Percentiles rank a stretch among this genome's conserved stretches.
These are phyloP conservation scores for Ceratocystis harringtonii DNA, from an alignment of 2,329 filamentous ascomycete genomes.

Conservation along the genomic window DNA sequence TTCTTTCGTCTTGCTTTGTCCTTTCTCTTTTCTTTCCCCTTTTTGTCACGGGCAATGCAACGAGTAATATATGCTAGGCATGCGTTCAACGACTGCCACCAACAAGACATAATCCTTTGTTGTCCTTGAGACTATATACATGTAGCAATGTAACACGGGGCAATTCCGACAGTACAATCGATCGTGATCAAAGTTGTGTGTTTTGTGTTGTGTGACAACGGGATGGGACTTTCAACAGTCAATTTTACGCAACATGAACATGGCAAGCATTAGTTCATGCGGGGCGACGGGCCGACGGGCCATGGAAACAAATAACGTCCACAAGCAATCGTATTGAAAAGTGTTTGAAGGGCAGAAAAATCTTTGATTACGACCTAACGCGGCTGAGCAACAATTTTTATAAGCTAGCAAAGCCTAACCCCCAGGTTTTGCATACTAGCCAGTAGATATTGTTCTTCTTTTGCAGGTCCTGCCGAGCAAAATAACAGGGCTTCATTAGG, in stretches of 20 bases:
- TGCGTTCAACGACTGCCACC: background rate
- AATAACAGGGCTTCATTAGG: no score
- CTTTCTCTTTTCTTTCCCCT: background rate
- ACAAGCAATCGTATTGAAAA: no score
- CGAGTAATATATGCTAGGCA: background rate
- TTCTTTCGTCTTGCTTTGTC: background rate
- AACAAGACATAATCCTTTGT: background rate
- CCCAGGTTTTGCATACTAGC: background rate
- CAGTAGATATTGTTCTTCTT: background rate
- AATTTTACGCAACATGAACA: background rate
- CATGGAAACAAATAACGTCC: no score
- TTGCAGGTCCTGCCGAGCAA: background rate
- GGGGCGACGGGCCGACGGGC: background rate
- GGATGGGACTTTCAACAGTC: background rate
- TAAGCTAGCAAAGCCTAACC: no score
- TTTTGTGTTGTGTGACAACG: background rate
- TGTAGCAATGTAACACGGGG: no score
- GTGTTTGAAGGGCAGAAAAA: no score
- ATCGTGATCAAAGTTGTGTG: background rate
- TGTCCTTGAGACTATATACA: background rate
- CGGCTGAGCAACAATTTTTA: no score
- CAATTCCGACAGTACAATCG: no score
- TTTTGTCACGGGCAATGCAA: background rate
- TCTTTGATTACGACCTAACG: no score
- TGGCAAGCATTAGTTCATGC: background rate